phyloP scores from a whole-genome alignment of 2,329 filamentous ascomycete genomes.

The Ceratocystis variospora region DNA sequence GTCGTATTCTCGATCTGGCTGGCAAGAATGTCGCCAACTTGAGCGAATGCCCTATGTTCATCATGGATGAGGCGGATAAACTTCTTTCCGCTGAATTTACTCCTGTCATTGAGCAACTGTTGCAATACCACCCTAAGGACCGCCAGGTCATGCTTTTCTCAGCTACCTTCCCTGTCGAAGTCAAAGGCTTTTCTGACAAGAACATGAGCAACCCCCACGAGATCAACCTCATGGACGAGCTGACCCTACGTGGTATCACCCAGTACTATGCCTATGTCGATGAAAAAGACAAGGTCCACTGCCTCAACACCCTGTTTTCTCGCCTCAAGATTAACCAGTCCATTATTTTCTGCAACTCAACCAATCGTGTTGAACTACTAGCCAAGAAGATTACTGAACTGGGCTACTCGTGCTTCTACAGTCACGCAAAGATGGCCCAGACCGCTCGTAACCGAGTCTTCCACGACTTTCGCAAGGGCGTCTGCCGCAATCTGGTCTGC shows the following conservation, averaged over 20 bases:
- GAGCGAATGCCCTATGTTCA: slow-evolving; percentile 90
- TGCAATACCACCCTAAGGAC: slow-evolving; percentile 92
- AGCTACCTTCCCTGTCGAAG: slow-evolving; percentile 90
- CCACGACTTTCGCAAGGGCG: slow-evolving; percentile 96
- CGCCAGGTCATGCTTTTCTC: slow-evolving; percentile 99
- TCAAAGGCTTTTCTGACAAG: slow-evolving; percentile 96
- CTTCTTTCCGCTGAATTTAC: slow-evolving; percentile 94
- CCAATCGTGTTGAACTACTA: slow-evolving; percentile 89
- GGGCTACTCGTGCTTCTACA: slow-evolving; percentile 99
- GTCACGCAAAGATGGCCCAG: slow-evolving; percentile 95
- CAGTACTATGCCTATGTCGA: slow-evolving; percentile 99
- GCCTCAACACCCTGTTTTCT: slow-evolving; percentile 95
- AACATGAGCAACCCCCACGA: slow-evolving; percentile 95
- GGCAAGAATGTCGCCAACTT: slow-evolving; percentile 94
- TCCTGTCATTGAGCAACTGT: slow-evolving; percentile 87
- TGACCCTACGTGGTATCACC: slow-evolving; percentile 93
- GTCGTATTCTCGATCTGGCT: slow-evolving; percentile 87
- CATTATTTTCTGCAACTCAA: slow-evolving; percentile 99
- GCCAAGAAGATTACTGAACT: slow-evolving; percentile 99
- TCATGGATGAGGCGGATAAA: slow-evolving; percentile 99
- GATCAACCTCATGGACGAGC: slow-evolving; percentile 98
- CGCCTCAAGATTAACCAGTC: slow-evolving; percentile 99
- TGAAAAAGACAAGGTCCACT: slow-evolving; percentile 98
- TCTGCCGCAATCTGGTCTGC: slow-evolving; percentile 95
- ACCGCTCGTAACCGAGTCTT: slow-evolving; percentile 95